Conservation (phyloP, 345 rosid genomes). For the Pseudoturritis turrita region DNA sequence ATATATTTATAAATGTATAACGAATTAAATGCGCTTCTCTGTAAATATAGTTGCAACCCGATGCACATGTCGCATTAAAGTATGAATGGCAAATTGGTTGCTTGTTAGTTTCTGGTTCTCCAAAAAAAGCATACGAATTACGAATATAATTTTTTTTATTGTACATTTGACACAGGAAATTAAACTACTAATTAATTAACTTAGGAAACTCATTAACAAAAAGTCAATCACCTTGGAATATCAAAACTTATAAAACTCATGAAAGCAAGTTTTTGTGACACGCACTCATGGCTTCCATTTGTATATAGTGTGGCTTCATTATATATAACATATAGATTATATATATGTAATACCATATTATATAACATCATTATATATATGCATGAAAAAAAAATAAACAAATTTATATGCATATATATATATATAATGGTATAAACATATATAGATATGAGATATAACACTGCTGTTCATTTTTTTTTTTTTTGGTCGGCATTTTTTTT, state of each 20-base stretch:
- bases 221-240: background rate
- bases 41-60: background rate
- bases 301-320: no score
- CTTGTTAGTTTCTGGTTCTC: slow-evolving; percentile 7
- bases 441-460: no score
- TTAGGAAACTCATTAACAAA: background rate
- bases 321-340: no score
- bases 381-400: no score
- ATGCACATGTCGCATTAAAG: slow-evolving; percentile 9
- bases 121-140: background rate
- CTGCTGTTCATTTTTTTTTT: no score
- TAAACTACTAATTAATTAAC: background rate
- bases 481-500: no score
- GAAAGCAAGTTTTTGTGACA: background rate
- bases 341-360: no score
- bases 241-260: background rate
- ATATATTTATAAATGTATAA: background rate
- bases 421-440: no score
- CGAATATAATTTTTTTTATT: background rate
- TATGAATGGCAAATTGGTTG: background rate
- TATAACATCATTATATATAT: no score
- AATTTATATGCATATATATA: no score
- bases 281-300: no score
- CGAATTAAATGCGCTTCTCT: slow-evolving; percentile 8
- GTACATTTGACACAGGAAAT: background rate